phyloP scores from a whole-genome alignment of 768 basidiomycete species.

The Amanita rubescens region DNA sequence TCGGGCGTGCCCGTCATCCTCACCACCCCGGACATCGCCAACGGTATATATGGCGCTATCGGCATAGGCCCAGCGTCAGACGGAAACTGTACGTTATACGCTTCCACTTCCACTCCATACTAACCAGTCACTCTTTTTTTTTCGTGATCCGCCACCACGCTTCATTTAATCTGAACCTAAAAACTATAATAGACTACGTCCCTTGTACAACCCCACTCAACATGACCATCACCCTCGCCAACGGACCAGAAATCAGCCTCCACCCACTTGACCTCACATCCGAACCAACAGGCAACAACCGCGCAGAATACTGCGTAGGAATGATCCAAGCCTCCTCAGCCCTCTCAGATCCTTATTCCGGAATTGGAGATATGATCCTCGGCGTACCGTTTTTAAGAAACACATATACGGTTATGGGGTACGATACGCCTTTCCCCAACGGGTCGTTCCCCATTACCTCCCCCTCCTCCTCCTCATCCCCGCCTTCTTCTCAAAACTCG shows the following conservation, averaged over 20 bases:
- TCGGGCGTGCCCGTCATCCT: constrained; percentile 65
- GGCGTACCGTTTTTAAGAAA: constrained; percentile 76
- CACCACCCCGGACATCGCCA: constrained; percentile 51
- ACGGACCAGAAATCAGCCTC: constrained; percentile 46
- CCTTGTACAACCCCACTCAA: constrained; percentile 68
- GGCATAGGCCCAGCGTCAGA: constrained; percentile 51
- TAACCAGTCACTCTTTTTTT: too few relatives aligned
- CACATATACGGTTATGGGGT: constrained; percentile 72
- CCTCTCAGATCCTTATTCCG: constrained; percentile 27
- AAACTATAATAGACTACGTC: constrained; percentile 50
- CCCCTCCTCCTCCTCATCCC: constrained; percentile 8
- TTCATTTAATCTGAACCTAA: background rate
- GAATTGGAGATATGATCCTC: constrained; percentile 63
- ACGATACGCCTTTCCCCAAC: constrained; percentile 35
- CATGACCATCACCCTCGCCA: constrained; percentile 58
- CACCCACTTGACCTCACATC: constrained; percentile 72
- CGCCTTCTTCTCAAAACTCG: too few relatives aligned
- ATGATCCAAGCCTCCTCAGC: constrained; percentile 54
- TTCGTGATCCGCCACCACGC: too few relatives aligned
- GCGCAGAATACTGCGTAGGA: constrained; percentile 48
- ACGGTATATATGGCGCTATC: constrained; percentile 73
- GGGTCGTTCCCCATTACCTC: constrained; percentile 34
- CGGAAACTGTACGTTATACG: constrained; percentile 57
- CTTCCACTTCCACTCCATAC: background rate
- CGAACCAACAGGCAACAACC: constrained; percentile 34